Percentiles rank a stretch among this genome's conserved stretches.
Evolutionary conservation across 2,329 filamentous ascomycete species (phyloP).

Genomic region (Fusarium sp.): DNA sequence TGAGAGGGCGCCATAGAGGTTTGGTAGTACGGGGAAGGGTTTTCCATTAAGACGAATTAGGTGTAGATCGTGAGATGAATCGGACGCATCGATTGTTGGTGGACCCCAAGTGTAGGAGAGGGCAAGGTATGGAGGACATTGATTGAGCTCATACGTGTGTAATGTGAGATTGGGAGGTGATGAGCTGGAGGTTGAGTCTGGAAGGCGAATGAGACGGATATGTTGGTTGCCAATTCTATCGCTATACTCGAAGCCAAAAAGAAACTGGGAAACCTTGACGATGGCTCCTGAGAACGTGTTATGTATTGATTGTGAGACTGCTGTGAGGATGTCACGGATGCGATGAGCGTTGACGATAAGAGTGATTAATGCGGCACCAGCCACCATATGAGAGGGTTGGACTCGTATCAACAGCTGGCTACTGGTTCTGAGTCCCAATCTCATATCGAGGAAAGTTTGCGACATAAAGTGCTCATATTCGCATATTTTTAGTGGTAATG

Average conservation of each 20-base stretch:
- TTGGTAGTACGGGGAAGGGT: conserved; percentile 35
- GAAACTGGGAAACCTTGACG: background rate
- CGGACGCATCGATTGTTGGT: background rate
- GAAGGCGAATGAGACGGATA: conserved; percentile 40
- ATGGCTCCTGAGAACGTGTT: background rate
- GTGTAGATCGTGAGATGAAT: conserved; percentile 2
- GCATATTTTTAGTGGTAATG: background rate
- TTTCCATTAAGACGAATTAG: conserved; percentile 30
- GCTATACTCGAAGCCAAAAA: conserved; percentile 22
- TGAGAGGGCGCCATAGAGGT: conserved; percentile 33
- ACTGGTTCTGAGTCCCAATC: background rate
- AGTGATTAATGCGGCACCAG: conserved; percentile 5
- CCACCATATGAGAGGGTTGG: conserved; percentile 2
- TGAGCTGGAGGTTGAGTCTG: conserved; percentile 6
- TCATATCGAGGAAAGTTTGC: background rate
- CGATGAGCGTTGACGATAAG: background rate
- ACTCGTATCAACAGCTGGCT: background rate
- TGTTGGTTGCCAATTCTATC: conserved; percentile 26
- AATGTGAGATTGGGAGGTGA: conserved; percentile 25
- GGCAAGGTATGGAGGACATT: conserved; percentile 41
- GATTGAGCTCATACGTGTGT: conserved; percentile 32
- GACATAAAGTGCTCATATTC: background rate
- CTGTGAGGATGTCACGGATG: conserved; percentile 1
- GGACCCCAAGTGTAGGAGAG: conserved; percentile 50
- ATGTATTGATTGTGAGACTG: background rate